Base-by-base conservation (phyloP, 2,329 filamentous ascomycete species). In the Cordyceps javanica region DNA sequence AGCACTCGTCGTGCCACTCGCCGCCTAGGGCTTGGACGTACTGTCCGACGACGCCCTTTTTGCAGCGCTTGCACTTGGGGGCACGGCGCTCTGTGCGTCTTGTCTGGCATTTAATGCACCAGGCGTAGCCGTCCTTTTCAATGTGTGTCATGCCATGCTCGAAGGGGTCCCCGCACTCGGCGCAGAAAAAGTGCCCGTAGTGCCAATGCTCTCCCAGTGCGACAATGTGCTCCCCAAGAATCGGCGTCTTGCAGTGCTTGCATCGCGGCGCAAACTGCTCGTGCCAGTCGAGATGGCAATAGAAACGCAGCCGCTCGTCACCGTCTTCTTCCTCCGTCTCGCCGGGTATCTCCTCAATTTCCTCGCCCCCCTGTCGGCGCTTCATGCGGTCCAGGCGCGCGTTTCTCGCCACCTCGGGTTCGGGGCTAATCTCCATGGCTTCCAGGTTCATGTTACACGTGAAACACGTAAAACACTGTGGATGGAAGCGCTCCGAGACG, bases 261-360 rank as follows among this genome's bases (percentile, higher is more conserved):
- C 94, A 99, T 42, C 91, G 86, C 5, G 94, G 94, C 32, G 89
- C 91, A 73, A 90, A 99, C 55, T 89, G 78, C 73, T 99, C 94
- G 72, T 99, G 94, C 83, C 92, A 99, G 76, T 99, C 94, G n/a
- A 99, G 82, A 70, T 97, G 93, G 73, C 94, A 99, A 76, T 89
- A 99, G 80, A 97, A 97, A 11, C 93, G 86, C 46, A 90, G 75
- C 11, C 84, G 79, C 38, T 83, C 81, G 68, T 93, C 88, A 42
- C 88, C 86, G 64, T 93, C 89, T 62, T 90, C 87, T 3, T 80
- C 80, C 72, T 82, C 81, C 11, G 85, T 87, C 68, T 83, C 76
- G 30, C 82, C 82, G 2, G 85, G 84, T 52, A 80, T 75, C 59
- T 89, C 86, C 6, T 83, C 75, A 11, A 89, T 71, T 1, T 82